A percentile compares a stretch with the other conserved stretches of the same genome.
Conservation (phyloP, 2,329 filamentous ascomycete genomes). For the Lojkania enalia region DNA sequence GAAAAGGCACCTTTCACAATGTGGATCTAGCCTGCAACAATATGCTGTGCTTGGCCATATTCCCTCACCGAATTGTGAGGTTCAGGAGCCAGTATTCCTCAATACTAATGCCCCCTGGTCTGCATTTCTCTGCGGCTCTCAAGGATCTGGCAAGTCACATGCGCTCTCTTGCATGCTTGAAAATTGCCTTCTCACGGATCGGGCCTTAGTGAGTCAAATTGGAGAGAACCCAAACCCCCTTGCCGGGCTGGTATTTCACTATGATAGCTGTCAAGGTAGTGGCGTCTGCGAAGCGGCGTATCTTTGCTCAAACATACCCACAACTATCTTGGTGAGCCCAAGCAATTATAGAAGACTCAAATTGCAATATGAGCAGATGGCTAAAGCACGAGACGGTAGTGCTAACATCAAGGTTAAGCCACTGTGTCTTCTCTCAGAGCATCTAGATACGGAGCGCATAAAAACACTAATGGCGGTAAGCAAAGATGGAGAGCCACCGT, state of each 20-base stretch:
- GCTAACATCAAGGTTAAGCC: conserved; percentile 13
- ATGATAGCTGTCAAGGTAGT: conserved; percentile 34
- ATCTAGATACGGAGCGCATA: conserved; percentile 21
- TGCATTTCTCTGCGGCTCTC: conserved; percentile 3
- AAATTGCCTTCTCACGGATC: conserved; percentile 48
- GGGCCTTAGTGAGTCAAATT: conserved; percentile 26
- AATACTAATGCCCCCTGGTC: conserved; percentile 2
- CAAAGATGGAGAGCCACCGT: conserved; percentile 13
- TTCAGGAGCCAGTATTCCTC: neutral
- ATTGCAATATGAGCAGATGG: conserved; percentile 14
- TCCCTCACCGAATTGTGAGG: neutral
- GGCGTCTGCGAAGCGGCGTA: conserved; percentile 22
- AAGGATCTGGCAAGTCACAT: conserved; percentile 55
- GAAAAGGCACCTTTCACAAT: neutral
- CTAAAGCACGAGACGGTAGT: conserved; percentile 1
- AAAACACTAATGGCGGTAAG: conserved; percentile 23
- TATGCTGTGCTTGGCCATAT: conserved; percentile 2
- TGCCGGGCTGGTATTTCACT: conserved; percentile 62
- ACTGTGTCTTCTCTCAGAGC: conserved; percentile 10
- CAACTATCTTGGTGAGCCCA: conserved; percentile 19
- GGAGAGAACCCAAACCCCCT: conserved; percentile 55
- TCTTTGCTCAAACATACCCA: conserved; percentile 14
- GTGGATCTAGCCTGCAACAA: neutral
- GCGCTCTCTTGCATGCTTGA: conserved; percentile 63
- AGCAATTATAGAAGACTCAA: conserved; percentile 19